Evolutionary conservation across 768 basidiomycete genomes (phyloP).

Genomic region (Panus rudis): DNA sequence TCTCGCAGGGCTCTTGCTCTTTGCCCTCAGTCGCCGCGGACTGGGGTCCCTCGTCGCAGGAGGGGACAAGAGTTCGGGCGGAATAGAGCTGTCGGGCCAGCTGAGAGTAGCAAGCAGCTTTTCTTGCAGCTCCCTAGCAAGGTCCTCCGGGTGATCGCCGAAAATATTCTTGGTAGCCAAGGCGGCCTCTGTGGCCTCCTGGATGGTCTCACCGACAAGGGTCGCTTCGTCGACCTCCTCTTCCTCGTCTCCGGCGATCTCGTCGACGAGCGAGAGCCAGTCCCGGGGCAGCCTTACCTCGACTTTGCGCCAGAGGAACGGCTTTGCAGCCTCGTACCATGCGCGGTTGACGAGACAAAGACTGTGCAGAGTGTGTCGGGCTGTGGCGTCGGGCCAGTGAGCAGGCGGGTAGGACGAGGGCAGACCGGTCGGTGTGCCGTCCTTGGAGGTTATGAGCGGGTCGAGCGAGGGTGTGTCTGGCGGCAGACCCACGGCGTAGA

Average conservation of each 20-base stretch:
- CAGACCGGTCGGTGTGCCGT: slow-evolving; percentile 46
- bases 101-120: slow-evolving; percentile 50
- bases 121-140: slow-evolving; percentile 47
- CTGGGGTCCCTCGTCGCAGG: slow-evolving; percentile 79
- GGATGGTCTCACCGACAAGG: slow-evolving; percentile 61
- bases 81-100: slow-evolving; percentile 63
- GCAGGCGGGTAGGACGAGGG: slow-evolving; percentile 71
- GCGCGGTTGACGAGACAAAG: slow-evolving; percentile 73
- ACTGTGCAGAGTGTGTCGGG: slow-evolving; percentile 57
- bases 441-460: slow-evolving; percentile 46
- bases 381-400: slow-evolving; percentile 61
- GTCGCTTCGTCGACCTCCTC: slow-evolving; percentile 44
- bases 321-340: slow-evolving; percentile 80
- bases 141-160: slow-evolving; percentile 26
- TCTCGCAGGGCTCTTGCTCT: slow-evolving; percentile 75
- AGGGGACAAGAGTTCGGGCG: slow-evolving; percentile 71
- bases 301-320: slow-evolving; percentile 80
- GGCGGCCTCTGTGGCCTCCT: slow-evolving; percentile 59
- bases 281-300: slow-evolving; percentile 80
- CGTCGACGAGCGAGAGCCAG: slow-evolving; percentile 78
- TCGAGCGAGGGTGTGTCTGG: slow-evolving; percentile 56
- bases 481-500: slow-evolving; percentile 59
- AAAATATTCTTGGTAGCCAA: slow-evolving; percentile 37
- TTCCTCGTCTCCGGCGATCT: slow-evolving; percentile 68
- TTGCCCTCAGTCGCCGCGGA: slow-evolving; percentile 64